These are phyloP conservation scores for Saccharomyces hybrid DNA, from an alignment of 1,139 yeast species.

Conservation along the genomic window DNA sequence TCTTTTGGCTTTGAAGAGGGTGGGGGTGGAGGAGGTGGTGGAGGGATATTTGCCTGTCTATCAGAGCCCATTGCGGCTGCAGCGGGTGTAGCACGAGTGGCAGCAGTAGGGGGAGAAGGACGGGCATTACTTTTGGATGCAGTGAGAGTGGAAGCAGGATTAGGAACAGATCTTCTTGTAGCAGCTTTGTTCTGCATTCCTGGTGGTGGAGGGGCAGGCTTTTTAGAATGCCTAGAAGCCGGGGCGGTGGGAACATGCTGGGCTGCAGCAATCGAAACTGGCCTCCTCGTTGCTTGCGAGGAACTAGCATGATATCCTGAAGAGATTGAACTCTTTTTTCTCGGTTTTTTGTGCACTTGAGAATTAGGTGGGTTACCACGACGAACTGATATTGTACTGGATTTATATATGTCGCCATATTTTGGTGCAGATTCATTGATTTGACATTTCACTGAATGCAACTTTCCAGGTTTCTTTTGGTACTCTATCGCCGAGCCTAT, in stretches of 20 bases:
- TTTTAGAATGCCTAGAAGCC: slow-evolving; percentile 20
- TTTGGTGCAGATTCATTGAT: slow-evolving; percentile 53
- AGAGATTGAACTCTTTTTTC: slow-evolving; percentile 1
- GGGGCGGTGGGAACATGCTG: slow-evolving; percentile 1
- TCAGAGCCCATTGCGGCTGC: slow-evolving; percentile 29
- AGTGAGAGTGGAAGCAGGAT: not conserved
- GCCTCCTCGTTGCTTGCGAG: slow-evolving; percentile 3
- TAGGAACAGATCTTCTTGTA: not conserved
- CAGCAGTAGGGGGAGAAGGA: slow-evolving; percentile 17
- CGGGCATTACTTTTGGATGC: slow-evolving; percentile 15
- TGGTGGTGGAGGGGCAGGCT: slow-evolving; percentile 32
- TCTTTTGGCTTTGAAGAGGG: slow-evolving; percentile 52
- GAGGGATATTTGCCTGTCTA: slow-evolving; percentile 29
- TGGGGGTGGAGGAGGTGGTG: slow-evolving; percentile 65
- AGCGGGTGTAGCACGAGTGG: slow-evolving; percentile 8
- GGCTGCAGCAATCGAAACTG: slow-evolving; percentile 1
- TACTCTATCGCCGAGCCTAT: slow-evolving; percentile 73
- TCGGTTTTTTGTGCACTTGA: slow-evolving; percentile 66
- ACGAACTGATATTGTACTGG: slow-evolving; percentile 80
- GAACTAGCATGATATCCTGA: not conserved
- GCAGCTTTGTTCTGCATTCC: slow-evolving; percentile 7
- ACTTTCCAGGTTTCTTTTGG: slow-evolving; percentile 86
- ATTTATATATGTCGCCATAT: slow-evolving; percentile 72
- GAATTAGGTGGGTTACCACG: slow-evolving; percentile 74
- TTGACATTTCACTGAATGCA: slow-evolving; percentile 65